Percentiles rank a stretch among this genome's conserved stretches.
These are phyloP conservation scores for Cercospora sp. DNA, from an alignment of 2,329 filamentous ascomycete genomes.

Conservation along the genomic window DNA sequence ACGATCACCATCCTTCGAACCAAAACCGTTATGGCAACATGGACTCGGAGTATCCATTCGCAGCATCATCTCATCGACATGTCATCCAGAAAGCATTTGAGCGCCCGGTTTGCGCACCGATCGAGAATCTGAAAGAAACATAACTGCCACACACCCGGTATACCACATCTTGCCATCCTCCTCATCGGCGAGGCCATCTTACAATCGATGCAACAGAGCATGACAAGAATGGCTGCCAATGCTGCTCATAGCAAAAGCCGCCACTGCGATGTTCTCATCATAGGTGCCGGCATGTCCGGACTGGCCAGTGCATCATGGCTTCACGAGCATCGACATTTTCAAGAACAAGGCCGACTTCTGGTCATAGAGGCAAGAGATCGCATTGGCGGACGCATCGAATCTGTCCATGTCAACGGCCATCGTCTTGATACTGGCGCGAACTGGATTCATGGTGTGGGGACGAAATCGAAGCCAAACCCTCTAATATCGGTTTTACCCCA, in stretches of 20 bases:
- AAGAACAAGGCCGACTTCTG: conserved; percentile 19
- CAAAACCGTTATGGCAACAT: neutral
- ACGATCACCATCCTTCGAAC: neutral
- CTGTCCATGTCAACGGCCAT: conserved; percentile 26
- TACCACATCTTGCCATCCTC: neutral
- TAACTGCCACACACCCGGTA: neutral
- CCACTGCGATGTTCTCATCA: conserved; percentile 19
- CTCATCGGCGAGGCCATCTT: neutral
- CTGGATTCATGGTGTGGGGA: conserved; percentile 34
- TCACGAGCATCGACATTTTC: conserved; percentile 18
- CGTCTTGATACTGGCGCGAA: conserved; percentile 32
- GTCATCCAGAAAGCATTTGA: neutral
- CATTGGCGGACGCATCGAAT: conserved; percentile 30
- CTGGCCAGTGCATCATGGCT: conserved; percentile 29
- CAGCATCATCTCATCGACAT: neutral
- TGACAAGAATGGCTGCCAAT: conserved; percentile 12
- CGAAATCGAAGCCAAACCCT: conserved; percentile 28
- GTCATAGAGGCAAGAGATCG: conserved; percentile 30
- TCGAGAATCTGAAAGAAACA: neutral
- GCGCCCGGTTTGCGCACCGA: neutral
- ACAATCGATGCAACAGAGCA: conserved; percentile 1
- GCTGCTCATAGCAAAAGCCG: neutral
- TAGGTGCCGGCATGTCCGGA: conserved; percentile 32
- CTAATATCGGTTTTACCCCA: conserved; percentile 29
- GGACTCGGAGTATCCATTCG: neutral